These are phyloP conservation scores for Saturnispora zaruensis DNA, from an alignment of 805 yeast genomes.

Conservation along the genomic window DNA sequence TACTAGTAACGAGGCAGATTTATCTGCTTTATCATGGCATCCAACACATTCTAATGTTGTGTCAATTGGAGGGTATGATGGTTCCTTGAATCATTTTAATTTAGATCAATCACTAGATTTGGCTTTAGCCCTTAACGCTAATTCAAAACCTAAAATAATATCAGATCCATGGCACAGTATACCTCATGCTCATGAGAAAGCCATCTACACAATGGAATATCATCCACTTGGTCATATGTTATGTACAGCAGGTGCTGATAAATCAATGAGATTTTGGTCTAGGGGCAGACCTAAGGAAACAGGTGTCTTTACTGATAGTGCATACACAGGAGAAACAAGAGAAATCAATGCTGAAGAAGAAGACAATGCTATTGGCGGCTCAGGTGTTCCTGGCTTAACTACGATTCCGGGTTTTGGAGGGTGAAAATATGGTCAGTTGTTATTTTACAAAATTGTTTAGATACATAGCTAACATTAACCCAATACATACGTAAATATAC, in stretches of 20 bases:
- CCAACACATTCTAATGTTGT: conserved; percentile 75
- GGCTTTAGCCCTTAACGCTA: neutral
- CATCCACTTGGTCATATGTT: conserved; percentile 92
- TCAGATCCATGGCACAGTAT: conserved; percentile 39
- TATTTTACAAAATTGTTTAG: neutral
- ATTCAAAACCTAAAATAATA: neutral
- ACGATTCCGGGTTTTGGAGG: neutral
- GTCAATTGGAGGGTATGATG: conserved; percentile 84
- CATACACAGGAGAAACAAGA: conserved; percentile 47
- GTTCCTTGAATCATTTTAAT: conserved; percentile 70
- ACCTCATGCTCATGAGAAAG: conserved; percentile 92
- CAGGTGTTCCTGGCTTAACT: neutral
- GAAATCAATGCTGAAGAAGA: conserved; percentile 16
- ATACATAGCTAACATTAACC: neutral
- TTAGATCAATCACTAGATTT: conserved; percentile 43
- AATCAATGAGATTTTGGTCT: conserved; percentile 90
- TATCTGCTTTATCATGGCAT: conserved; percentile 85
- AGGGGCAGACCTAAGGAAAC: conserved; percentile 88
- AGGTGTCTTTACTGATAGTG: conserved; percentile 69
- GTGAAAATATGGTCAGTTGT: neutral
- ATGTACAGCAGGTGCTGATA: conserved; percentile 89
- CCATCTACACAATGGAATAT: conserved; percentile 80
- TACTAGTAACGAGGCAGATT: conserved; percentile 68
- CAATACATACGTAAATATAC: neutral
- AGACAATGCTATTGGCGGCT: neutral